These are phyloP conservation scores for Schizophyllum commune DNA, from an alignment of 1,284 basidiomycete species.

Conservation along the genomic window DNA sequence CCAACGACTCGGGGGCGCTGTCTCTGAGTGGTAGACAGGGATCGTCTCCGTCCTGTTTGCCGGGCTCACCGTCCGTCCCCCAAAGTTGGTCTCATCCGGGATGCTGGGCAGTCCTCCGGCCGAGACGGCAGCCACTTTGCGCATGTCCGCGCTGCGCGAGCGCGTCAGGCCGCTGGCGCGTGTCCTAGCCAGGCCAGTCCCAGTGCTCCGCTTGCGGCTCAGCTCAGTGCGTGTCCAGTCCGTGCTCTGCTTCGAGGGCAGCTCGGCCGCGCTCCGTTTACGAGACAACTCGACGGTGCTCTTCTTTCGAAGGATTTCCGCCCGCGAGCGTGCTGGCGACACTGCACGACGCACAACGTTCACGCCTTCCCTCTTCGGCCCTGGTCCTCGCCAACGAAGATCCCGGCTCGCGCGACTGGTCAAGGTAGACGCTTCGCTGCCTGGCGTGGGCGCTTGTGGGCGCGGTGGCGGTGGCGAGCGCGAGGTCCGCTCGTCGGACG, in stretches of 20 bases:
- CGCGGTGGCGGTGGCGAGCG: too few species aligned
- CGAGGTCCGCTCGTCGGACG: neutral
- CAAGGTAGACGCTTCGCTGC: neutral
- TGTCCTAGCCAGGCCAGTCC: neutral
- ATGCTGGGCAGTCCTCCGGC: neutral
- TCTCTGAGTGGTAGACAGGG: too few species aligned
- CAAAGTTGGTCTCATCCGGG: neutral
- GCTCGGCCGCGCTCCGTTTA: neutral
- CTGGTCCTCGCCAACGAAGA: neutral
- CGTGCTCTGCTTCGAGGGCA: neutral
- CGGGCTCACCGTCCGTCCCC: too few species aligned
- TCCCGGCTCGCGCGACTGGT: neutral
- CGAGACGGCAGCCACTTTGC: neutral
- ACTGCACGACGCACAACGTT: neutral
- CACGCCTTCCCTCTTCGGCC: neutral
- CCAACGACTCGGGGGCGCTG: too few species aligned
- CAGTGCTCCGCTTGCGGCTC: neutral
- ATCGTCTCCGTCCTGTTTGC: too few species aligned
- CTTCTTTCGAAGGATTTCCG: neutral
- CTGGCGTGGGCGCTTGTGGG: neutral
- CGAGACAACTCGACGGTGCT: neutral
- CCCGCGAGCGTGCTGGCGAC: neutral
- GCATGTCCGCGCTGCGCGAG: neutral
- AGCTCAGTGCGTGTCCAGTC: neutral
- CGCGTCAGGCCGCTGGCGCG: neutral